These are phyloP conservation scores for Hypoxylon lenormandii DNA, from an alignment of 495 filamentous ascomycete species.

Conservation along the genomic window DNA sequence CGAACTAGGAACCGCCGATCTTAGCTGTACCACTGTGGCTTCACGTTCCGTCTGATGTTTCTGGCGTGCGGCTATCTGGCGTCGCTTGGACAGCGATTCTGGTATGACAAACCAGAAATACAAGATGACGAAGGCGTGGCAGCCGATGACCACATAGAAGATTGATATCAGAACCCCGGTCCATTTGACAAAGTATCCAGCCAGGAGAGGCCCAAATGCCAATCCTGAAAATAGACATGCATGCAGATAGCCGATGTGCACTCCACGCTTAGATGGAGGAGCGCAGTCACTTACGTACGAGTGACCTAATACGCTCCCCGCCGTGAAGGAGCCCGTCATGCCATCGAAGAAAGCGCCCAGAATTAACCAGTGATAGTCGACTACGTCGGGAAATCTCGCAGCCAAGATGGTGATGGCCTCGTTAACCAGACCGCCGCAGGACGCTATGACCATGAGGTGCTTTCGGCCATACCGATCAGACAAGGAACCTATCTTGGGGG, in stretches of 20 bases:
- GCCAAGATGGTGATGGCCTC: conserved; percentile 83
- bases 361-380: conserved; percentile 79
- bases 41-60: conserved; percentile 64
- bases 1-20: conserved; percentile 40
- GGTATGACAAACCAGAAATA: conserved; percentile 78
- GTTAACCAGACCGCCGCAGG: conserved; percentile 72
- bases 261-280: conserved; percentile 76
- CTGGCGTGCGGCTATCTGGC: conserved; percentile 74
- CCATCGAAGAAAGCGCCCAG: conserved; percentile 81
- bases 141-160: conserved; percentile 81
- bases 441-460: conserved; percentile 73
- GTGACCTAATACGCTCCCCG: conserved; percentile 79
- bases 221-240: conserved; percentile 87
- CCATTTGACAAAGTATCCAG: conserved; percentile 77
- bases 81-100: conserved; percentile 79
- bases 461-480: conserved; percentile 91
- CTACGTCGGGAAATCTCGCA: conserved; percentile 75
- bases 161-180: conserved; percentile 75
- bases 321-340: conserved; percentile 85
- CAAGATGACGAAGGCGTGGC: conserved; percentile 76
- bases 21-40: conserved; percentile 28
- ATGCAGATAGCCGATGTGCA: conserved; percentile 90
- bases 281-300: conserved; percentile 93
- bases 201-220: conserved; percentile 81
- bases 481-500: conserved; percentile 82